Conservation (phyloP, 2,329 filamentous ascomycete genomes). For the Apiospora malaysiana region DNA sequence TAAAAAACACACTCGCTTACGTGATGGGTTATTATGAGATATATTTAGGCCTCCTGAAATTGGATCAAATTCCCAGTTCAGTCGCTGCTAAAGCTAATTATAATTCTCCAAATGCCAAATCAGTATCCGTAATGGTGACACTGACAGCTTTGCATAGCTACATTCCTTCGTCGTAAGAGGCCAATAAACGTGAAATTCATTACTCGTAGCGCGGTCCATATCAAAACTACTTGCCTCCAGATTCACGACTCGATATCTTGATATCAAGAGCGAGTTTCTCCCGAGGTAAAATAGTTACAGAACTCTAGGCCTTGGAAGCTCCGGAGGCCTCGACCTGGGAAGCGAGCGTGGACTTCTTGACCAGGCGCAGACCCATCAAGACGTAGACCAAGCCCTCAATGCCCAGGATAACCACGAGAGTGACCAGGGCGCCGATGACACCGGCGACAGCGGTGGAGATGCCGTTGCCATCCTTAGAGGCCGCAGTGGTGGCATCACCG, state of each 20-base stretch:
- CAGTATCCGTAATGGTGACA: neutral
- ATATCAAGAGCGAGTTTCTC: neutral
- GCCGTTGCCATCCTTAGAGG: slow-evolving; percentile 42
- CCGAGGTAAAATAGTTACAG: neutral
- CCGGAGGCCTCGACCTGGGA: neutral
- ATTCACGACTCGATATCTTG: neutral
- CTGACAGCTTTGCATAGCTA: neutral
- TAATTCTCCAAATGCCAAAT: neutral
- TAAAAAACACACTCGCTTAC: neutral
- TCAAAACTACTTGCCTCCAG: neutral
- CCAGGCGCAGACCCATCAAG: slow-evolving; percentile 51
- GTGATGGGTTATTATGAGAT: slow-evolving; percentile 2
- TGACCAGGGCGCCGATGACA: slow-evolving; percentile 77
- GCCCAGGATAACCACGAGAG: slow-evolving; percentile 55
- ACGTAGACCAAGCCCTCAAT: slow-evolving; percentile 51
- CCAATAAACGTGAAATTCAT: neutral
- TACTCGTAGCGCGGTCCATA: neutral
- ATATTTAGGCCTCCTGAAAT: neutral
- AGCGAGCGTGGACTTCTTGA: slow-evolving; percentile 51
- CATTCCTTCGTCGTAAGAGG: neutral
- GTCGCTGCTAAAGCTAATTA: slow-evolving; percentile 3
- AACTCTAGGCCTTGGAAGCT: slow-evolving; percentile 7
- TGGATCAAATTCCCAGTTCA: slow-evolving; percentile 4
- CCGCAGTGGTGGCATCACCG: slow-evolving; percentile 31
- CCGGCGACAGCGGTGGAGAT: slow-evolving; percentile 77